phyloP scores from a whole-genome alignment of 2,329 filamentous ascomycete species.

The Shiraia sp. region DNA sequence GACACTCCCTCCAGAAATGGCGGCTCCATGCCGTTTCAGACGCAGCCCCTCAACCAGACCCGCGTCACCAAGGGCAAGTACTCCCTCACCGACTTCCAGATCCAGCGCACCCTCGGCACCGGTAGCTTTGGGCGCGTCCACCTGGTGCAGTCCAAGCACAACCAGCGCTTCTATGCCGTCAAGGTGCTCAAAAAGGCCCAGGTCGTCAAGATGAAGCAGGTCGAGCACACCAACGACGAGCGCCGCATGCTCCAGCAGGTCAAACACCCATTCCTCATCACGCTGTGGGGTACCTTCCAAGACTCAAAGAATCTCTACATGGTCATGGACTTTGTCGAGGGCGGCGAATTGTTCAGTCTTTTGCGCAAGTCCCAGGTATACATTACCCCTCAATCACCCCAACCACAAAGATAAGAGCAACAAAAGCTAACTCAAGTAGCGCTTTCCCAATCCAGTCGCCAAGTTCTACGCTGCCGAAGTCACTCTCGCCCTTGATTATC shows the following conservation, averaged over 20 bases:
- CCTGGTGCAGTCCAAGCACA: conserved; percentile 95
- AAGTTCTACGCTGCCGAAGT: conserved; percentile 99
- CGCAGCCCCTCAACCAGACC: conserved; percentile 43
- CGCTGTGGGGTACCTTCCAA: conserved; percentile 97
- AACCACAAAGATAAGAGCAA: not conserved
- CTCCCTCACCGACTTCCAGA: conserved; percentile 84
- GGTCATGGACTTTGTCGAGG: conserved; percentile 99
- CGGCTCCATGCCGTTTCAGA: conserved; percentile 38
- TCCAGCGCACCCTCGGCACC: conserved; percentile 90
- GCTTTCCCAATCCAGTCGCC: conserved; percentile 96
- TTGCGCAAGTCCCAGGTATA: conserved; percentile 84
- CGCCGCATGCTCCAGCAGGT: conserved; percentile 93
- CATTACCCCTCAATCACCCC: no score
- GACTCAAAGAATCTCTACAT: conserved; percentile 96
- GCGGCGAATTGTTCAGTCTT: conserved; percentile 94
- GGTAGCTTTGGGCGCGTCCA: conserved; percentile 97
- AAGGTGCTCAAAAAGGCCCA: conserved; percentile 99
- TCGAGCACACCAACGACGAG: conserved; percentile 99
- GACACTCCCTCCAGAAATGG: conserved; percentile 25
- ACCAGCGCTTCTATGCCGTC: conserved; percentile 96
- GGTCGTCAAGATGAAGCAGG: conserved; percentile 99
- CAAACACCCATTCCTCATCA: conserved; percentile 97
- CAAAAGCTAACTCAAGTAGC: conserved; percentile 55
- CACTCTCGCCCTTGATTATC: conserved; percentile 90
- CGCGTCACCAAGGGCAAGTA: conserved; percentile 96